A percentile compares a stretch with the other conserved stretches of the same genome.
phyloP scores from a whole-genome alignment of 2,329 filamentous ascomycete species.

The Hypoxylon sp. region DNA sequence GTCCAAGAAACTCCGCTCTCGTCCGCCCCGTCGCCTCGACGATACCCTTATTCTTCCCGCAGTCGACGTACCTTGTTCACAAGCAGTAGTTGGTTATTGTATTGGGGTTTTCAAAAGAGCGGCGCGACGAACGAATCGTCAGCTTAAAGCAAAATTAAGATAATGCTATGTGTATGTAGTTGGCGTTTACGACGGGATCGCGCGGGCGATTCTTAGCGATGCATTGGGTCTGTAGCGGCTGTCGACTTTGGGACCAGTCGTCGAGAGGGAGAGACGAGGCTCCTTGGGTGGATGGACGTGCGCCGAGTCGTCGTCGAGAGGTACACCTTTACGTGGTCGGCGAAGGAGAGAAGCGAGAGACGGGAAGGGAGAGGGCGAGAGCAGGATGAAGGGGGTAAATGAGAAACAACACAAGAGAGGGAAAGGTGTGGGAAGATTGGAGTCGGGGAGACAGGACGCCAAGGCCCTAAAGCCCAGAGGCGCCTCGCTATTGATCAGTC shows the following conservation, averaged over 20 bases:
- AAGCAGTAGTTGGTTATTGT: slow-evolving; percentile 37
- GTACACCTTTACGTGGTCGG: slow-evolving; percentile 46
- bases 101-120: slow-evolving; percentile 44
- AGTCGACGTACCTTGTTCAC: slow-evolving; percentile 41
- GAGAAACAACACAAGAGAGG: slow-evolving; percentile 37
- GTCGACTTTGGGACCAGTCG: slow-evolving; percentile 28
- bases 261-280: slow-evolving; percentile 33
- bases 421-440: slow-evolving; percentile 35
- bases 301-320: slow-evolving; percentile 47
- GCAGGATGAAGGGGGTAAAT: slow-evolving; percentile 43
- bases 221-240: slow-evolving; percentile 38
- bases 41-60: not conserved
- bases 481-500: slow-evolving; percentile 34
- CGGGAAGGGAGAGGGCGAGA: slow-evolving; percentile 42
- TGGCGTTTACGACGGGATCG: slow-evolving; percentile 38
- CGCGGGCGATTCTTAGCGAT: slow-evolving; percentile 42
- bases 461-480: slow-evolving; percentile 34
- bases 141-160: slow-evolving; percentile 34
- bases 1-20: slow-evolving; percentile 19
- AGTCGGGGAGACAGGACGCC: slow-evolving; percentile 28
- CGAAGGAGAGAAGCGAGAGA: slow-evolving; percentile 44
- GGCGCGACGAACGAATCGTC: slow-evolving; percentile 48
- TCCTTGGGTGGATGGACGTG: slow-evolving; percentile 37
- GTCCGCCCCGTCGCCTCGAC: slow-evolving; percentile 1
- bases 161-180: slow-evolving; percentile 32